Percentiles rank a stretch among this genome's conserved stretches.
These are phyloP conservation scores for Roridomyces roridus DNA, from an alignment of 768 basidiomycete species.

Conservation along the genomic window DNA sequence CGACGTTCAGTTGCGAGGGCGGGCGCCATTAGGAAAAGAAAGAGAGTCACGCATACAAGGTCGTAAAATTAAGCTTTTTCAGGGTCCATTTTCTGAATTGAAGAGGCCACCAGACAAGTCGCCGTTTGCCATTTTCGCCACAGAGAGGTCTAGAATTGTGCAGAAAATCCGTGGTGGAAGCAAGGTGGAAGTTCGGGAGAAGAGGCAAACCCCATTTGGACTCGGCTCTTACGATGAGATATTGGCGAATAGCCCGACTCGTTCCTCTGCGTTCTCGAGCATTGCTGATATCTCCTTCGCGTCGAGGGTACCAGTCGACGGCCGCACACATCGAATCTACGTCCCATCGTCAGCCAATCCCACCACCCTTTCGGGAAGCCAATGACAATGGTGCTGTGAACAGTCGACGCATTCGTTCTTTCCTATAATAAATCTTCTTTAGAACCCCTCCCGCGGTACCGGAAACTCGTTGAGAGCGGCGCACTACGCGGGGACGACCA, in stretches of 20 bases:
- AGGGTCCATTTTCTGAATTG: no score
- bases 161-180: no score
- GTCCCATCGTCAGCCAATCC: not conserved
- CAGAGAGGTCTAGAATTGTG: no score
- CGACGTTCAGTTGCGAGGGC: no score
- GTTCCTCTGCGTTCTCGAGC: conserved; percentile 14
- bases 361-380: not conserved
- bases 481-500: conserved; percentile 77
- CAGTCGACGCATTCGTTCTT: not conserved
- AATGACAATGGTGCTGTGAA: conserved; percentile 7
- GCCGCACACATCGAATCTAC: not conserved
- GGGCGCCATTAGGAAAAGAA: no score
- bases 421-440: not conserved
- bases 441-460: conserved; percentile 52
- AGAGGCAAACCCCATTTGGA: not conserved
- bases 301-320: conserved; percentile 5
- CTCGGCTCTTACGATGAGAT: conserved; percentile 11
- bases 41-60: no score
- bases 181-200: no score
- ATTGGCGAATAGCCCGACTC: conserved; percentile 13
- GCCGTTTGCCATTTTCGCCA: no score
- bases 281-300: not conserved
- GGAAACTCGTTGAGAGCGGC: conserved; percentile 49
- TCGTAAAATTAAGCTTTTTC: no score
- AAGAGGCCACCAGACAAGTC: no score